Conservation (phyloP, 768 basidiomycete species). For the Hydnomerulius pinastri region DNA sequence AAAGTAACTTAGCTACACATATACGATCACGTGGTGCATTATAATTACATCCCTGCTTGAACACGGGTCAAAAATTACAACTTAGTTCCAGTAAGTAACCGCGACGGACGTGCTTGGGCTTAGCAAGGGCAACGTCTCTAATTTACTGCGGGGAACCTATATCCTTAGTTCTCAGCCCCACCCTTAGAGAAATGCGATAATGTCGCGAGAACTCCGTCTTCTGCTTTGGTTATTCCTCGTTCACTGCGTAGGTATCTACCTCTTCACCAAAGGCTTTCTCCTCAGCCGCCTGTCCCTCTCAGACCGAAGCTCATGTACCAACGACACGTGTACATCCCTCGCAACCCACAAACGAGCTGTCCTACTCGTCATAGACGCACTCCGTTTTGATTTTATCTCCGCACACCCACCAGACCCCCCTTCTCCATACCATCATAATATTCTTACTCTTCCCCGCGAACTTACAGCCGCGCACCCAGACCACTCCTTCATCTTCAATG, state of each 20-base stretch:
- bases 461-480: constrained; percentile 63
- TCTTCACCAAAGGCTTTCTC: constrained; percentile 92
- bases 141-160: too few species aligned
- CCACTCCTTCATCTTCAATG: constrained; percentile 84
- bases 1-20: too few species aligned
- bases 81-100: too few species aligned
- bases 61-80: too few species aligned
- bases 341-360: constrained; percentile 81
- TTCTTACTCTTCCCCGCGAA: constrained; percentile 76
- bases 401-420: constrained; percentile 56
- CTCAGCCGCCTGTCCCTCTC: constrained; percentile 58
- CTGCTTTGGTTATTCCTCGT: constrained; percentile 63
- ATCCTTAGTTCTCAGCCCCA: too few species aligned
- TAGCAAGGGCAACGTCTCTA: too few species aligned
- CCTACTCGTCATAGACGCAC: constrained; percentile 85
- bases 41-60: too few species aligned
- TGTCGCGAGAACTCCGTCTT: constrained; percentile 23
- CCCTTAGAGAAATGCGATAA: constrained; percentile 24
- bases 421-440: constrained; percentile 77
- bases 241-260: constrained; percentile 79
- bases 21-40: too few species aligned
- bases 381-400: constrained; percentile 92
- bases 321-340: constrained; percentile 38
- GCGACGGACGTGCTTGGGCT: too few species aligned
- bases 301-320: constrained; percentile 51